Percentiles rank a stretch among this genome's conserved stretches.
phyloP scores from a whole-genome alignment of 805 yeast genomes.

The Yarrowia yakushimensis region DNA sequence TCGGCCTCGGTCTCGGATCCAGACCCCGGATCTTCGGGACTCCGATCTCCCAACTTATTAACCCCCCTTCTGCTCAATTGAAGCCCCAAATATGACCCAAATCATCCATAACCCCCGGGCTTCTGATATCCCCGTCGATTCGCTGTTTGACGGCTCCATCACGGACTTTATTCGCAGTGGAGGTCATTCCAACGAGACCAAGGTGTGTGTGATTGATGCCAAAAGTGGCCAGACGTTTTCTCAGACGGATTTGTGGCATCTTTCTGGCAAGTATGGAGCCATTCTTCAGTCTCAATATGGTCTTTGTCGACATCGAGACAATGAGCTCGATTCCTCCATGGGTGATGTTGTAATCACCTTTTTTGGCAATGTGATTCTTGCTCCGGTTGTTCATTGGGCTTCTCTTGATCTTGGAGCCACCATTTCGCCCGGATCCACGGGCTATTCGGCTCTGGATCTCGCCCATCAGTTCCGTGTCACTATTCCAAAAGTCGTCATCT shows the following conservation, averaged over 20 bases:
- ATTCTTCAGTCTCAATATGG: neutral
- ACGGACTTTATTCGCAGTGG: conserved; percentile 22
- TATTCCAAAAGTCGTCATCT: neutral
- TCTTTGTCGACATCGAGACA: conserved; percentile 3
- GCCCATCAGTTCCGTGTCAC: conserved; percentile 21
- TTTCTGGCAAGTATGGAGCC: neutral
- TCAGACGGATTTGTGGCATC: neutral
- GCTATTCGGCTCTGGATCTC: conserved; percentile 12
- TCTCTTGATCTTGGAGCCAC: conserved; percentile 15
- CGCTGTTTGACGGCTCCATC: conserved; percentile 11
- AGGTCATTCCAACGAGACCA: neutral
- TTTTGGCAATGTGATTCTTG: conserved; percentile 10
- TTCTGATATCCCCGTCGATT: neutral
- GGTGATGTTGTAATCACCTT: conserved; percentile 20
- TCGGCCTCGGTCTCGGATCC: no score
- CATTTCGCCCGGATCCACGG: conserved; percentile 9
- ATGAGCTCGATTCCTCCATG: neutral
- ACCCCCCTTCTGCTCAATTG: no score
- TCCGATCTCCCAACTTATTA: no score
- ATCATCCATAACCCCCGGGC: conserved; percentile 13
- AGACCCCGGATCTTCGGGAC: no score
- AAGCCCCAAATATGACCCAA: neutral
- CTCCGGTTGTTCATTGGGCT: conserved; percentile 14
- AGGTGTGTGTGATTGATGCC: neutral
- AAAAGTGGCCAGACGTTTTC: neutral